Base-by-base conservation (phyloP, 768 basidiomycete genomes). In the Panaeolus papilionaceus region DNA sequence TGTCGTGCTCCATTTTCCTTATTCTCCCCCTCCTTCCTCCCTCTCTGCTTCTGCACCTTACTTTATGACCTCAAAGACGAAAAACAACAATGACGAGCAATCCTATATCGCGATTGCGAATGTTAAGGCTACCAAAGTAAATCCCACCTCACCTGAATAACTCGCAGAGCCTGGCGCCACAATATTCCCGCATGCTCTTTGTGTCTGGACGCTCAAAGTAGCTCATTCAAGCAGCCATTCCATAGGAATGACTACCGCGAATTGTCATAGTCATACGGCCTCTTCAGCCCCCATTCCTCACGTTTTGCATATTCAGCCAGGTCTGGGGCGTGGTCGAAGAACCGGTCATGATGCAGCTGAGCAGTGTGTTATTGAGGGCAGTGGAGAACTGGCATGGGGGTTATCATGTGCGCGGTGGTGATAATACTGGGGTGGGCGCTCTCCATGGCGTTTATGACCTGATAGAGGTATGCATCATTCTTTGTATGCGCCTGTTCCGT, bases 301-400 rank as follows among this genome's bases (percentile, higher is more conserved):
- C 69, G 23, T n/a, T 74, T 9, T 75, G 68, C 40, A 2, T 75
- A 9, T 33, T 76, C 4, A 71, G 69, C 10, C 69, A 75, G 14
- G 68, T 76, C 3, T 79, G 76, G 75, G 39, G 38, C 8, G 71
- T 75, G 0, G 33, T 76, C 1, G 74, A 77, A 61, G 64, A 72
- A 4, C 74, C 76, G 3, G 58, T 80, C 2, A 47, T 75, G 61
- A 70, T 75, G 69, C 70, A 77, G 61, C 64, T 79, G 14, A 58
- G 54, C 33, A 16, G 54, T 7, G 33, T 58, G 3, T 23, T 58
- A 10, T 37, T 58, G 3, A 0, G 54, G 14, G 11, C 54, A 0
- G 54, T 75, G 33, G 77, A 75, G 66, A 45, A 28, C 69, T 3
- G 65, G 75, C 62, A 39, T 14, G 71, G 73, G 16, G 40, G 71